phyloP scores from a whole-genome alignment of 331 rosid species.

The Acacia pycnantha region DNA sequence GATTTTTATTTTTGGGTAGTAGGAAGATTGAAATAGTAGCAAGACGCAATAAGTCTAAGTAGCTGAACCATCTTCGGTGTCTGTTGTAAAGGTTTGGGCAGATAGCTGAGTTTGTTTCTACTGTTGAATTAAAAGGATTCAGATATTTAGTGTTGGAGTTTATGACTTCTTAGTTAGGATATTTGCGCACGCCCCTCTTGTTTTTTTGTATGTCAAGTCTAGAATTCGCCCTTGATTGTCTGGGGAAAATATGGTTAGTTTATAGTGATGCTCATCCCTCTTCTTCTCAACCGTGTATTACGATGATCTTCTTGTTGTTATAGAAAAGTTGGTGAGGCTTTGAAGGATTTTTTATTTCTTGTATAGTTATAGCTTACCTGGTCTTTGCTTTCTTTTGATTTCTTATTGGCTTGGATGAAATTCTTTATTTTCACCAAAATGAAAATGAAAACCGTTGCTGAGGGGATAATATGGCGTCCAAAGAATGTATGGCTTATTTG shows the following conservation, averaged over 20 bases:
- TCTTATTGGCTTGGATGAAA: background rate
- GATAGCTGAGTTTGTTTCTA: background rate
- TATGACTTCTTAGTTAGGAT: background rate
- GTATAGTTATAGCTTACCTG: background rate
- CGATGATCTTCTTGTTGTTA: background rate
- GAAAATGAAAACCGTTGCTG: background rate
- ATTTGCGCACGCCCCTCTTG: background rate
- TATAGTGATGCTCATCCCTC: background rate
- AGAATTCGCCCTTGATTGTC: background rate
- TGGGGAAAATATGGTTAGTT: conserved; percentile 3
- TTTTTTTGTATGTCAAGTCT: background rate
- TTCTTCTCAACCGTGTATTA: background rate
- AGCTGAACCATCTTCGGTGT: background rate
- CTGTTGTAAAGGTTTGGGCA: background rate
- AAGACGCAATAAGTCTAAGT: background rate
- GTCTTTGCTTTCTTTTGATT: background rate
- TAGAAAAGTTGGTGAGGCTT: background rate
- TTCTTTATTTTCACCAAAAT: background rate
- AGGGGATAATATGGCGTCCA: conserved; percentile 5
- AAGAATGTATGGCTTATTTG: background rate
- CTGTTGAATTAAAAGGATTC: background rate
- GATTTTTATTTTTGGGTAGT: background rate
- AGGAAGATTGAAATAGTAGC: background rate
- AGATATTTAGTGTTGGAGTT: conserved; percentile 8
- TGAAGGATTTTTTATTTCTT: background rate